These are phyloP conservation scores for Tieghemostelium lacteum DNA, from an alignment of 78 protist genomes.

Conservation along the genomic window DNA sequence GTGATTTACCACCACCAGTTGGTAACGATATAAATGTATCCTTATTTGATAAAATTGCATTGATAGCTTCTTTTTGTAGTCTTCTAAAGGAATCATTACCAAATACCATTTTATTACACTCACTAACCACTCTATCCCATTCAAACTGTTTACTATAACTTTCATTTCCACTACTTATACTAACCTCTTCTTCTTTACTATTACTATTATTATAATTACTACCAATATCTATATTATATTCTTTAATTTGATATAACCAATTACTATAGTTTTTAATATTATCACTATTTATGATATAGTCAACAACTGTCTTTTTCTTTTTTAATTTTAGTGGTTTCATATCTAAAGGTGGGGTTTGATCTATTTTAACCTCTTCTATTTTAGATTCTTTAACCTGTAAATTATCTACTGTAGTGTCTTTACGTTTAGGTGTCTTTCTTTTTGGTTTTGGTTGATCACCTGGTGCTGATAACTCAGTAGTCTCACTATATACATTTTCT, in stretches of 20 bases:
- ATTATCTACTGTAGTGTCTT: not conserved
- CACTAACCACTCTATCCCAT: conserved; percentile 28
- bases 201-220: conserved; percentile 2
- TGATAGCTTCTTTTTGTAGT: conserved; percentile 85
- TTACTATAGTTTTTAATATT: not conserved
- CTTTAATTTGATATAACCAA: not conserved
- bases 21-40: conserved; percentile 86
- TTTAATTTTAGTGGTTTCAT: not conserved
- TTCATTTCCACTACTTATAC: conserved; percentile 4
- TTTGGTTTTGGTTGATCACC: too few species aligned
- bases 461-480: too few species aligned
- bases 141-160: not conserved
- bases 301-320: not conserved
- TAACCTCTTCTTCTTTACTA: not conserved
- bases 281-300: not conserved
- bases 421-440: not conserved
- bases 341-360: too few species aligned
- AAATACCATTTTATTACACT: conserved; percentile 28
- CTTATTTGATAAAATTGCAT: conserved; percentile 34
- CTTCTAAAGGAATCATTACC: conserved; percentile 58
- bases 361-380: not conserved
- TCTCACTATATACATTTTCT: too few species aligned
- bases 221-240: not conserved
- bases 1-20: conserved; percentile 99
- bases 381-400: not conserved